A percentile compares a stretch with the other conserved stretches of the same genome.
These are phyloP conservation scores for Myxozyma udenii DNA, from an alignment of 805 yeast genomes.

Conservation along the genomic window DNA sequence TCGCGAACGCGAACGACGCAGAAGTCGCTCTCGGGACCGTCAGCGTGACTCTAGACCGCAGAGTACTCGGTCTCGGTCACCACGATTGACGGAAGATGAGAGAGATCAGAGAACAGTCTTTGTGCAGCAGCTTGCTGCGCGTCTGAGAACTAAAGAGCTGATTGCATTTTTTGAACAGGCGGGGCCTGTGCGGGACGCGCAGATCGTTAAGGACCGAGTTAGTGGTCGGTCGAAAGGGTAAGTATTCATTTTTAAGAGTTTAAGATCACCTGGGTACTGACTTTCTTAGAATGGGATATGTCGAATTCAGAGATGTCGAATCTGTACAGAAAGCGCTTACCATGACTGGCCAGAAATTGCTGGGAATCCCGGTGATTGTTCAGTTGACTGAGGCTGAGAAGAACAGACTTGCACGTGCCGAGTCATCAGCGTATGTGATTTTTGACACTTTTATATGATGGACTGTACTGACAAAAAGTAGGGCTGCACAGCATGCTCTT, in stretches of 20 bases:
- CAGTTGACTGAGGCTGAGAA: conserved; percentile 39
- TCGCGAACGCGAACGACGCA: conserved; percentile 5
- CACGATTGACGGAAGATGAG: conserved; percentile 33
- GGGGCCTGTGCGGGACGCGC: conserved; percentile 39
- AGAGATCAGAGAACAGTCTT: conserved; percentile 39
- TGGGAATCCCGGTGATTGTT: conserved; percentile 39
- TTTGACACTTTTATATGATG: background rate
- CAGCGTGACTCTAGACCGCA: conserved; percentile 3
- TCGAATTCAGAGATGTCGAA: conserved; percentile 36
- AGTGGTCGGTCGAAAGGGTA: conserved; percentile 39
- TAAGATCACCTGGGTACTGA: background rate
- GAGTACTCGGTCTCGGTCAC: conserved; percentile 20
- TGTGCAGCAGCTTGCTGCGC: conserved; percentile 39
- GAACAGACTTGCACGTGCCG: conserved; percentile 34
- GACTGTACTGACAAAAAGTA: background rate
- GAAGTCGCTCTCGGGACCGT: conserved; percentile 4
- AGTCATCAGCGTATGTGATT: conserved; percentile 26
- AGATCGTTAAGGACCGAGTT: conserved; percentile 38
- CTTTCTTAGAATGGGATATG: conserved; percentile 36
- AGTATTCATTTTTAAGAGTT: background rate
- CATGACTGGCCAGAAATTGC: conserved; percentile 37
- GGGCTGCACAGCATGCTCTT: conserved; percentile 28
- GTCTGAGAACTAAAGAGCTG: conserved; percentile 36
- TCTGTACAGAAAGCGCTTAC: conserved; percentile 36
- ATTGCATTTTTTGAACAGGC: conserved; percentile 37